Evolutionary conservation across 306 rosid species (phyloP).

Genomic region (Dryas drummondii): DNA sequence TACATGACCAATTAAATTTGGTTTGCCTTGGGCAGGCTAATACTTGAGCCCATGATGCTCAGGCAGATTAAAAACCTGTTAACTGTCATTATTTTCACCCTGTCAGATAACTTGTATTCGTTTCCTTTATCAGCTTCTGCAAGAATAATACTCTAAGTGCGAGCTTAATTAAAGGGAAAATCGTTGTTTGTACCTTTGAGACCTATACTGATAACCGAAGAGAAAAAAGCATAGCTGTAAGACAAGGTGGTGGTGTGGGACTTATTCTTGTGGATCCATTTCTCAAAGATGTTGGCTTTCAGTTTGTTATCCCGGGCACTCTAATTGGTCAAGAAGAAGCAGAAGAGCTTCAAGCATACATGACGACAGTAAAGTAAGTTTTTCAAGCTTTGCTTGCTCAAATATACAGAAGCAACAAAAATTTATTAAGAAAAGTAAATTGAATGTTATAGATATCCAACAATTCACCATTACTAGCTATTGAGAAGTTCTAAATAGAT

Average conservation of each 20-base stretch:
- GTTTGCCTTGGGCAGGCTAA: not conserved
- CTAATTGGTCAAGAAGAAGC: conserved; percentile 57
- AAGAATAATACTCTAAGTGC: conserved; percentile 50
- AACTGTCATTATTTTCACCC: not conserved
- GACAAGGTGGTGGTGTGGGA: conserved; percentile 68
- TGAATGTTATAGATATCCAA: not conserved
- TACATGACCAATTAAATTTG: not conserved
- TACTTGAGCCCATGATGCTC: not conserved
- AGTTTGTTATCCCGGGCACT: conserved; percentile 59
- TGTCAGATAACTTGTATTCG: not conserved
- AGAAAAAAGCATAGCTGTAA: conserved; percentile 38
- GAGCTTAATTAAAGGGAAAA: conserved; percentile 53
- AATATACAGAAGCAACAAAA: not conserved
- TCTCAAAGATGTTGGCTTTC: conserved; percentile 54
- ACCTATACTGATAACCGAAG: conserved; percentile 31
- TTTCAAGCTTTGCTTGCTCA: conserved; percentile 3
- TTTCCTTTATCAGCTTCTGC: conserved; percentile 56
- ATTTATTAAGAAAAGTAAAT: not conserved
- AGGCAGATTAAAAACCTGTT: not conserved
- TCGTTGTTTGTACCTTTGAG: conserved; percentile 61
- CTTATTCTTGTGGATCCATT: conserved; percentile 65
- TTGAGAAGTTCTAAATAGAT: not conserved
- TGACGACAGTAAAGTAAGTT: conserved; percentile 57
- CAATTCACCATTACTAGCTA: conserved; percentile 1
- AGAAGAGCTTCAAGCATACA: conserved; percentile 57